Percentiles rank a stretch among this genome's conserved stretches.
phyloP scores from a whole-genome alignment of 495 filamentous ascomycete genomes.

The Chaetomium tenue region DNA sequence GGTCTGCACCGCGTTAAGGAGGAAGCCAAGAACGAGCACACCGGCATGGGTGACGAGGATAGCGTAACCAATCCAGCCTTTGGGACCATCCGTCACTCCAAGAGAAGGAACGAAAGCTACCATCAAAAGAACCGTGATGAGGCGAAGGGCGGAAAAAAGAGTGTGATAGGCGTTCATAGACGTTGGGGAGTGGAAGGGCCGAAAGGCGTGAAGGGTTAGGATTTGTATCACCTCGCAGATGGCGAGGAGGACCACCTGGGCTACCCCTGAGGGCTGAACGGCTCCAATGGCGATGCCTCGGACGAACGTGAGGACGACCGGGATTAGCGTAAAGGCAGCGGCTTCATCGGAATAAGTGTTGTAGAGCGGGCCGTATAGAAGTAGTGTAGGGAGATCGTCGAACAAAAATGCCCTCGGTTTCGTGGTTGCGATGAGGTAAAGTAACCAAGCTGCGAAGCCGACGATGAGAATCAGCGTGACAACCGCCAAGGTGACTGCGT shows the following conservation, averaged over 20 bases:
- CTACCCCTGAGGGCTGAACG: conserved; percentile 87
- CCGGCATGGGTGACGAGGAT: conserved; percentile 84
- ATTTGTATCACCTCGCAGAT: conserved; percentile 91
- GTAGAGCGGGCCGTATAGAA: conserved; percentile 93
- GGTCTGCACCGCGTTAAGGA: conserved; percentile 87
- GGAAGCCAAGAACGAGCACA: conserved; percentile 89
- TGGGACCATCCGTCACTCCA: conserved; percentile 68
- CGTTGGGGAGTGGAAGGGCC: conserved; percentile 83
- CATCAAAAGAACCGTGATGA: conserved; percentile 77
- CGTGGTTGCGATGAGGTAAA: conserved; percentile 73
- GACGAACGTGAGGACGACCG: conserved; percentile 75
- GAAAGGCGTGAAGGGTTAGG: conserved; percentile 83
- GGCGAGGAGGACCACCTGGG: conserved; percentile 85
- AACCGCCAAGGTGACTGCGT: conserved; percentile 68
- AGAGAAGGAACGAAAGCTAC: conserved; percentile 84
- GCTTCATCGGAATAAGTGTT: conserved; percentile 95
- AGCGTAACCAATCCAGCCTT: conserved; percentile 92
- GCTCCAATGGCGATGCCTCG: conserved; percentile 91
- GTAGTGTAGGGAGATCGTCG: conserved; percentile 84
- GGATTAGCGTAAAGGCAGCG: conserved; percentile 77
- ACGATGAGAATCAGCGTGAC: conserved; percentile 69
- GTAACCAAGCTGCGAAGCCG: conserved; percentile 71
- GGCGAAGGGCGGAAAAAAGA: conserved; percentile 73
- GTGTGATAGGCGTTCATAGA: conserved; percentile 98
- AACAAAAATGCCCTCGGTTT: conserved; percentile 83